Base-by-base conservation (phyloP, 805 yeast genomes). In the Scheffersomyces spartinae region DNA sequence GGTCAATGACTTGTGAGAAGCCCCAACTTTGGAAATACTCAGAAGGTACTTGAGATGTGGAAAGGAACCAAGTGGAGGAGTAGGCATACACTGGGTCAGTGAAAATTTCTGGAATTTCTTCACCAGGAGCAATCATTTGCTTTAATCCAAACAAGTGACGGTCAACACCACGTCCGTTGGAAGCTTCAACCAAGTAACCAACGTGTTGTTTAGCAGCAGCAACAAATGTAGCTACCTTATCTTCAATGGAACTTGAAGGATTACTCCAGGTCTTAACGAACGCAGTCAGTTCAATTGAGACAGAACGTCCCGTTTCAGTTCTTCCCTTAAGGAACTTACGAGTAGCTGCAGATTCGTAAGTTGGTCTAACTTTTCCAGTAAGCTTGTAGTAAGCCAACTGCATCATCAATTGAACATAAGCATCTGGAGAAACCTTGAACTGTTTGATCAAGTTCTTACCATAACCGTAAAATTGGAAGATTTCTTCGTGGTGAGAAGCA, bases 341-440 rank as follows among this genome's bases (percentile, higher is more conserved):
- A 2, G 96, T 88, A 12, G 97, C 83, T 3, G 96, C 95, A 26
- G 94, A 77, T 55, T 88, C 98, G 55, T 88, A 88, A 8, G 96
- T 88, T 35, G 96, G 95, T 45, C 88, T 69, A 27, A 73, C 63
- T 27, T 67, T 70, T 13, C 94, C 94, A 20, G 82, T 67, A 55
- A 74, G 63, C 55, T 84, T 85, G 63, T 61, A 88, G 54, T 84
- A 79, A 11, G 94, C 95, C 35, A 91, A 65, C 64, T 88, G 98
- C 45, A 88, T 71, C 40, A 85, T 48, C 76, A 86, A 77, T 55
- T 88, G 98, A 26, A 83, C 71, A 47, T 68, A 88, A 1, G 95
- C 94, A 52, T 88, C 98, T 15, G 98, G 98, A 1, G 95, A 82
- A 25, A 69, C 64, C 55, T 82, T 84, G 58, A 80, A 77, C 42